Conservation (phyloP, 352 stramenopile species). For the Pythium aristosporum region DNA sequence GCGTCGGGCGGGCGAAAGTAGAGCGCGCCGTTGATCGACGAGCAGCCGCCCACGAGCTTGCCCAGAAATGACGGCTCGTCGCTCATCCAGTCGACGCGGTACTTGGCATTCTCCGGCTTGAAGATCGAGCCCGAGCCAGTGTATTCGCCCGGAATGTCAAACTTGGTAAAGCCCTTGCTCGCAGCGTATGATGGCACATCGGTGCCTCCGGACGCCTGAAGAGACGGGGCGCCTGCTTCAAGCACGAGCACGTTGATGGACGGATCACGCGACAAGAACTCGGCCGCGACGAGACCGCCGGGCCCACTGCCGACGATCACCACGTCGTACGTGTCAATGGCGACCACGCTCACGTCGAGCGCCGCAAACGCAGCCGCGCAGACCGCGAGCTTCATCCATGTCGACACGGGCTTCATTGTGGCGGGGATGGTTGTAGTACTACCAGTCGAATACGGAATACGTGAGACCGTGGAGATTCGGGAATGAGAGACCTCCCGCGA, state of each 20-base stretch:
- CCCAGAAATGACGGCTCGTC: conserved; percentile 53
- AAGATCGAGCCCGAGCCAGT: conserved; percentile 27
- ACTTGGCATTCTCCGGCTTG: conserved; percentile 43
- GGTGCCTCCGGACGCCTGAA: conserved; percentile 43
- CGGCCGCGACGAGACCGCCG: conserved; percentile 57
- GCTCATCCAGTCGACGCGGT: conserved; percentile 52
- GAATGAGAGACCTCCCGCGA: too few species aligned
- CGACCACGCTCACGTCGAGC: too few species aligned
- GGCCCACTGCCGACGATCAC: conserved; percentile 62
- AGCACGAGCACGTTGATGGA: conserved; percentile 53
- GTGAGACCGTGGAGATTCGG: too few species aligned
- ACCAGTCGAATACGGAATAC: too few species aligned
- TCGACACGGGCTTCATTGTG: too few species aligned
- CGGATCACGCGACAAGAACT: conserved; percentile 56
- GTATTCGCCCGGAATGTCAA: conserved; percentile 75
- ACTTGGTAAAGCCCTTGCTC: conserved; percentile 46
- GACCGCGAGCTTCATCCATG: too few species aligned
- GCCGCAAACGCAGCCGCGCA: too few species aligned
- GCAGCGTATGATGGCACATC: conserved; percentile 46
- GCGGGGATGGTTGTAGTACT: too few species aligned
- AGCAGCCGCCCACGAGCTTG: conserved; percentile 80
- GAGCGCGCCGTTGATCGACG: conserved; percentile 81
- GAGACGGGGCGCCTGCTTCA: conserved; percentile 50
- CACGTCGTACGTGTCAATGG: conserved; percentile 40
- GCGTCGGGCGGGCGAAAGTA: conserved; percentile 68